A percentile compares a stretch with the other conserved stretches of the same genome.
phyloP scores from a whole-genome alignment of 2,329 filamentous ascomycete species.

The Nectriaceae sp. region DNA sequence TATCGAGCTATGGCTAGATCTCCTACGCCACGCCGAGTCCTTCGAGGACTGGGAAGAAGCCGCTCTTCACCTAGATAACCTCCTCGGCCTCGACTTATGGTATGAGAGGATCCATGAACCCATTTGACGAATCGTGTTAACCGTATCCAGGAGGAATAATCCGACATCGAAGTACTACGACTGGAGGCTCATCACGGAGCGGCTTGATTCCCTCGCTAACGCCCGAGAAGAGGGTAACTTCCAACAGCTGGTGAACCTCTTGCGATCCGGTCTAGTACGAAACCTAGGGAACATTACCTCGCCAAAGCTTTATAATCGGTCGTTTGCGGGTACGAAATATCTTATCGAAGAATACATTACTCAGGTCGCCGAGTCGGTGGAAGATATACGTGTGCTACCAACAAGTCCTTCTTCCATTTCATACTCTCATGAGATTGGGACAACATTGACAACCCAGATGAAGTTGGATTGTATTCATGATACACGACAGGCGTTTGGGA shows the following conservation, averaged over 20 bases:
- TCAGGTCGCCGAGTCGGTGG: conserved; percentile 78
- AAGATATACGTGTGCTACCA: conserved; percentile 71
- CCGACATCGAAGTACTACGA: conserved; percentile 82
- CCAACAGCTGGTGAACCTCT: conserved; percentile 72
- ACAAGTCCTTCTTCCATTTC: conserved; percentile 46
- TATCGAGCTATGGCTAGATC: conserved; percentile 65
- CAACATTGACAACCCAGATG: conserved; percentile 65
- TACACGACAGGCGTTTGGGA: conserved; percentile 83
- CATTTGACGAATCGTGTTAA: conserved; percentile 10
- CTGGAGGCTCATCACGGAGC: conserved; percentile 78
- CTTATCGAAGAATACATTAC: conserved; percentile 90
- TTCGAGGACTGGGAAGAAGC: conserved; percentile 88
- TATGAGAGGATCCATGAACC: conserved; percentile 34
- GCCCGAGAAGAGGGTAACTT: conserved; percentile 73
- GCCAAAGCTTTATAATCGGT: conserved; percentile 78
- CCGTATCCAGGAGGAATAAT: conserved; percentile 72
- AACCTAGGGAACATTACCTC: conserved; percentile 92
- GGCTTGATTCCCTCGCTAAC: conserved; percentile 69
- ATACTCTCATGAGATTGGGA: conserved; percentile 38
- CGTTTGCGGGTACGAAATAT: conserved; percentile 86
- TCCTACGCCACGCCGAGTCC: conserved; percentile 64
- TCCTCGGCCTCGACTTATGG: conserved; percentile 82
- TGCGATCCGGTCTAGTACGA: conserved; percentile 77
- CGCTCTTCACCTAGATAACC: conserved; percentile 80
- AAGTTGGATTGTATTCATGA: conserved; percentile 88